phyloP scores from a whole-genome alignment of 2,329 filamentous ascomycete genomes.

The Emericellopsis cladophorae region DNA sequence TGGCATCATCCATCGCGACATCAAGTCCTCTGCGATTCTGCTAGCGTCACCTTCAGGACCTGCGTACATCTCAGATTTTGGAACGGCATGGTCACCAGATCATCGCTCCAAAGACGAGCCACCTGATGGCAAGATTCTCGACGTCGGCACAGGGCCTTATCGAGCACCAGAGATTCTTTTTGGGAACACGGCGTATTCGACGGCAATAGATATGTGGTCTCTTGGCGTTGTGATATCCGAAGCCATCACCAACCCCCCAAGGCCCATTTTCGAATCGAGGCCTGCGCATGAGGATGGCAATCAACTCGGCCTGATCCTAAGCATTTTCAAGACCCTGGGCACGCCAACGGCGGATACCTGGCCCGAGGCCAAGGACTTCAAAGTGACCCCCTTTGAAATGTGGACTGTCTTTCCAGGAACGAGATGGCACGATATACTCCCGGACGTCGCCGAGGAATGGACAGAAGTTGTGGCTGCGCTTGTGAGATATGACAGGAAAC shows the following conservation, averaged over 20 bases:
- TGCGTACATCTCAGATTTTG: slow-evolving; percentile 80
- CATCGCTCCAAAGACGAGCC: slow-evolving; percentile 50
- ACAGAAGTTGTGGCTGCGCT: slow-evolving; percentile 54
- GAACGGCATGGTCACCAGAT: slow-evolving; percentile 70
- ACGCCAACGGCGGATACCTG: slow-evolving; percentile 71
- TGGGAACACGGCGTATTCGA: slow-evolving; percentile 60
- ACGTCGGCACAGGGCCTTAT: slow-evolving; percentile 88
- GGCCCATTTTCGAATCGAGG: slow-evolving; percentile 72
- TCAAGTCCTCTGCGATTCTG: slow-evolving; percentile 87
- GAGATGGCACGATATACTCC: slow-evolving; percentile 59
- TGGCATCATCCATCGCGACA: slow-evolving; percentile 80
- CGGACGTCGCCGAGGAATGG: slow-evolving; percentile 41
- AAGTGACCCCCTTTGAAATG: slow-evolving; percentile 76
- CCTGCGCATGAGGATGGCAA: slow-evolving; percentile 65
- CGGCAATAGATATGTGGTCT: slow-evolving; percentile 78
- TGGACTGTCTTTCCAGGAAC: slow-evolving; percentile 62
- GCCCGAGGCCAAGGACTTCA: slow-evolving; percentile 63
- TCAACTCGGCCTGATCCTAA: slow-evolving; percentile 80
- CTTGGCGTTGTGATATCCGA: slow-evolving; percentile 77
- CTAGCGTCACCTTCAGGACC: slow-evolving; percentile 55
- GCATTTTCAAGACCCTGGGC: slow-evolving; percentile 83
- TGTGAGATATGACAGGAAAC: slow-evolving; percentile 59
- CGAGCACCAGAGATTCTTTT: slow-evolving; percentile 85
- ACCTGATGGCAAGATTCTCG: slow-evolving; percentile 63
- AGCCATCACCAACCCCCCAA: slow-evolving; percentile 39